Base-by-base conservation (phyloP, 176 grass and related monocot genomes). In the Bromus sterilis region DNA sequence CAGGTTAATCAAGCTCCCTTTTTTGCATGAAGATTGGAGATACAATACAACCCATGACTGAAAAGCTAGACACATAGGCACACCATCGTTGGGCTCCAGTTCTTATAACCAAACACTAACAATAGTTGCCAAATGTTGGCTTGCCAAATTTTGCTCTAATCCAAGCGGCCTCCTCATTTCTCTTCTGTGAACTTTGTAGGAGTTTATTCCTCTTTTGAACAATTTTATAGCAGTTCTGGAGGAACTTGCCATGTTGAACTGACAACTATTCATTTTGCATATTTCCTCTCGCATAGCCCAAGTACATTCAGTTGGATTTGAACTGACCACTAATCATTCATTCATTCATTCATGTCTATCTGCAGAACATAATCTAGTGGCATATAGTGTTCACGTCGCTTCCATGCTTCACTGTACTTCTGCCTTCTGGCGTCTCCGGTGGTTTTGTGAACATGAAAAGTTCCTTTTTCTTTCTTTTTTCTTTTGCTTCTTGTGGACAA, bases 351-450 rank as follows among this genome's bases (percentile, higher is more conserved):
- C 56, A 66, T 66, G 1, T 5, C 30, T 43, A 76, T 80, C 63
- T 77, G 77, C 87, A 85, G 82, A 89, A 63, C 53, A 71, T 49
- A 36, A 44, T 26, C 51, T 37, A 76, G 61, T 2, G 13, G 73
- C 49, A 14, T 51, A 75, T 31, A 75, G 53, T 4, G 2, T 71
- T 18, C 6, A 74, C 56, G 18, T 10, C 1, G 28, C 56, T 58
- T n/a, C n/a, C n/a, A n/a, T n/a, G n/a, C n/a, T n/a, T n/a, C n/a
- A n/a, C n/a, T n/a, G n/a, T n/a, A n/a, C n/a, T n/a, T n/a, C 20
- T 11, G 46, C 11, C 74, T 29, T 37, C 49, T 24, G 4, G 44
- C 46, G 36, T 59, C 46, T 59, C 15, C 7, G 21, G 15, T 76
- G 41, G 18, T 78, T 78, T 18, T 55, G 20, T 84, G 31, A 60